Evolutionary conservation across 2,329 filamentous ascomycete genomes (phyloP).

Genomic region (Monosporascus sp.): DNA sequence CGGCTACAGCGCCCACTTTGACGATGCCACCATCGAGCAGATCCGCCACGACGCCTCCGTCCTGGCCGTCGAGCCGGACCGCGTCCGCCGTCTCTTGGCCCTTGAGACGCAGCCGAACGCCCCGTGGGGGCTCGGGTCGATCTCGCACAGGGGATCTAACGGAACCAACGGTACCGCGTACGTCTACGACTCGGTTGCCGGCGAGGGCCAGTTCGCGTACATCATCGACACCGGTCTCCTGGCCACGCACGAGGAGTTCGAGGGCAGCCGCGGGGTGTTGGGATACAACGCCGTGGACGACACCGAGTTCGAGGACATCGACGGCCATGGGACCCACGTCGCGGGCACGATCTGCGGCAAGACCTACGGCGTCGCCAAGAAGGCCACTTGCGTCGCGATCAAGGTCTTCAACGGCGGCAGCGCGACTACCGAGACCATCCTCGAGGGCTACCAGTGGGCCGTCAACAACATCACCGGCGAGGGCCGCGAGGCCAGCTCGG

Average conservation of each 20-base stretch:
- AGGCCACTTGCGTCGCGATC: conserved; percentile 20
- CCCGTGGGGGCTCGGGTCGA: conserved; percentile 26
- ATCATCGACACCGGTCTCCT: conserved; percentile 39
- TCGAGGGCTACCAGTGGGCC: conserved; percentile 22
- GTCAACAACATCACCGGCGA: conserved; percentile 16
- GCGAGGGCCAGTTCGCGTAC: conserved; percentile 29
- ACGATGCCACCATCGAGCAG: conserved; percentile 3
- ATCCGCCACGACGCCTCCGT: conserved; percentile 1
- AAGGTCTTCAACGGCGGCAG: conserved; percentile 21
- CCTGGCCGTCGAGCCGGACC: conserved; percentile 28
- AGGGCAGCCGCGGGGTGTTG: conserved; percentile 20
- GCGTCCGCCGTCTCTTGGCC: conserved; percentile 15
- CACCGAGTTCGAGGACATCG: conserved; percentile 11
- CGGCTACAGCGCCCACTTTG: conserved; percentile 5
- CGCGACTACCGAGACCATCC: conserved; percentile 7
- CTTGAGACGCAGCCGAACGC: conserved; percentile 16
- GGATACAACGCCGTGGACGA: conserved; percentile 20
- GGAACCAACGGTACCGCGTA: conserved; percentile 10
- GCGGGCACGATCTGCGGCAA: conserved; percentile 25
- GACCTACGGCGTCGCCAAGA: conserved; percentile 28
- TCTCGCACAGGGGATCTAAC: conserved; percentile 12
- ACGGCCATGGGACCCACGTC: conserved; percentile 28
- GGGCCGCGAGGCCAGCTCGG: conserved; percentile 20
- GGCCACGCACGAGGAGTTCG: conserved; percentile 29
- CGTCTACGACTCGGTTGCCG: conserved; percentile 18